Base-by-base conservation (phyloP, 2,329 filamentous ascomycete genomes). In the Colletotrichum navitas region DNA sequence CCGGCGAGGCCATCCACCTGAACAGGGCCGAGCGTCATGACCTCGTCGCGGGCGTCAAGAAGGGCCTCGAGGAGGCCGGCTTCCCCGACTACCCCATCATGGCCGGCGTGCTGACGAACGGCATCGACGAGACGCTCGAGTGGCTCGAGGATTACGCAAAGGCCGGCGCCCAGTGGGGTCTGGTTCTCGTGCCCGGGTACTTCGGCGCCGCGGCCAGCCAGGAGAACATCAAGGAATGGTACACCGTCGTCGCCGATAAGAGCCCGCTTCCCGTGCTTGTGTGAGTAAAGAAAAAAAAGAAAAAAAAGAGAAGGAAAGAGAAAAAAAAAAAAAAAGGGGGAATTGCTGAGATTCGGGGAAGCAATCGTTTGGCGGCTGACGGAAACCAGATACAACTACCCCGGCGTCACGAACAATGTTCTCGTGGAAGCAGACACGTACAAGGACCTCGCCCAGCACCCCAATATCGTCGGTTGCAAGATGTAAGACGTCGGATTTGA, bases 391-490 rank as follows among this genome's bases (percentile, higher is more conserved):
- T 86, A 87, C 75, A 85, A 87, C 74, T 87, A 92, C 79, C 90
- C 90, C 0, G 90, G 88, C 41, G 90, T 92, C 16, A 90, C 89
- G 2, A 92, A 92, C 80, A 86, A 87, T 74, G 83, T 92, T 67
- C 81, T 85, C 73, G 85, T 92, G 56, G 81, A 85, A 5, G 88
- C 89, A 3, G 84, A 87, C 58, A 90, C 88, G 2, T 91, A 90
- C 77, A 86, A 81, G 32, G 78, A 74, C 7, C 85, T 92, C 55
- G 88, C 90, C 3, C 80, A 83, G 61, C 89, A 92, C 77, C 85
- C 86, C 41, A 91, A 91, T 74, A 91, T 92, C 68, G 90, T 92
- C 0, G 90, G 90, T 66, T 90, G 88, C 81, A 92, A 93, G 80
- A 87, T 92, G 78, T 77, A 68, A 68, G 72, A 43, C 21, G 8